Base-by-base conservation (phyloP, 192 early-diverging fungal genomes). In the Spizellomyces sp. region DNA sequence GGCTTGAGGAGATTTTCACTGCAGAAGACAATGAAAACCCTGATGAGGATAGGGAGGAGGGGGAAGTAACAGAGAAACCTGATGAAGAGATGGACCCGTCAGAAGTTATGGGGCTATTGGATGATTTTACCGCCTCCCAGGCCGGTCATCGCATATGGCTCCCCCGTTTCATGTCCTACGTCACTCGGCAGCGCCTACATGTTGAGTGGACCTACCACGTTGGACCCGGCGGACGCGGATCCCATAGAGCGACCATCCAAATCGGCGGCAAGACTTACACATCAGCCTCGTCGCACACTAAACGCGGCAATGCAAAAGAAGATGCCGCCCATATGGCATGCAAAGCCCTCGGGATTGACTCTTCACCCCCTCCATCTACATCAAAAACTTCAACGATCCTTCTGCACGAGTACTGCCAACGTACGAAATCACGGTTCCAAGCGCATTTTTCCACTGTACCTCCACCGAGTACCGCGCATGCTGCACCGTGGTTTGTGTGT, bases 291-390 rank as follows among this genome's bases (percentile, higher is more conserved):
- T 50, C 62, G 42, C 70, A 71, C 55, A 6, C 21, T n/a, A 71
- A 64, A 48, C 45, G 62, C 0, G 22, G 12, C 14, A 48, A 71
- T 5, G 70, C 70, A 27, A 63, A 55, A 43, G 70, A 71, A 45
- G 70, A 71, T 42, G 70, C 43, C 8, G 70, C 70, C 36, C 61
- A 64, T 41, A 8, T 68, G 12, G 58, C 41, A 15, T 70, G 68
- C 45, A 15, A 22, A 15, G 58, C 21, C 5, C 44, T 61, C 10
- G 57, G 68, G 7, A 61, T 70, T 0, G 46, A 9, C 57, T 8
- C 44, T 14, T 6, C 58, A 12, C 68, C 68, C 6, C 1, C 22
- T 14, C n/a, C 43, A 45, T 9, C 55, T 17, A 43, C n/a, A 54
- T 12, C 17, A 17, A 48, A 14, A 45, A 47, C 45, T 41, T 8